Base-by-base conservation (phyloP, 2,329 filamentous ascomycete genomes). In the Trichoderma harzianum region DNA sequence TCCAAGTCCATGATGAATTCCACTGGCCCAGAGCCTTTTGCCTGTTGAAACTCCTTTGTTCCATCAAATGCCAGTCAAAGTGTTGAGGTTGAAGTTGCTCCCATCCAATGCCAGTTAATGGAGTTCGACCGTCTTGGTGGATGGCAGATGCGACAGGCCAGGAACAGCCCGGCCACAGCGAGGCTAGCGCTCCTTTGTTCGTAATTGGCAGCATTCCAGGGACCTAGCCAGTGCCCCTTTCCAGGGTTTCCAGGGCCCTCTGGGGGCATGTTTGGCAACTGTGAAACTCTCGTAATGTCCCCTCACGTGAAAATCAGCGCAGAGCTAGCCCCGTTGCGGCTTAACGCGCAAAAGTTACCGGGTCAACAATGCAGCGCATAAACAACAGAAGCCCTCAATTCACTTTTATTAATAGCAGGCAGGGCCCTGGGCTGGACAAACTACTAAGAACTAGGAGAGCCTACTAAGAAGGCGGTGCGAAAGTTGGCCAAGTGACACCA, bases 331-430 rank as follows among this genome's bases (percentile, higher is more conserved):
- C 53, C 10, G n/a, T 26, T 21, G 1, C 1, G 53, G 66, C 26
- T 18, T 60, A 61, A 26, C 55, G 36, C 66, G 16, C 8, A 60
- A 61, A 69, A 69, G 66, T 69, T 61, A 61, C 66, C 39, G 26
- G 66, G 66, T 69, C 66, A 69, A 69, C 66, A 69, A 61, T 51
- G 55, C 55, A 55, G 30, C 66, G 66, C 66, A 69, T 69, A 69
- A 69, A 69, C 55, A 69, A 32, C 66, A 36, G 39, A 55, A 66
- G 63, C 47, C 30, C 63, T 66, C 47, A 53, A 18, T 61, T 61
- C 36, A 32, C 39, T 47, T 61, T 69, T 24, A 68, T 68, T 60
- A 68, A 68, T 43, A 34, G 14, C 32, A 47, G 36, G 36, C 39
- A 47, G 66, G 36, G 66, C 66, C 55, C 55, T 60, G 55, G 36